Percentiles rank a stretch among this genome's conserved stretches.
Conservation (phyloP, 2,329 filamentous ascomycete genomes). For the Trichoderma harzianum region DNA sequence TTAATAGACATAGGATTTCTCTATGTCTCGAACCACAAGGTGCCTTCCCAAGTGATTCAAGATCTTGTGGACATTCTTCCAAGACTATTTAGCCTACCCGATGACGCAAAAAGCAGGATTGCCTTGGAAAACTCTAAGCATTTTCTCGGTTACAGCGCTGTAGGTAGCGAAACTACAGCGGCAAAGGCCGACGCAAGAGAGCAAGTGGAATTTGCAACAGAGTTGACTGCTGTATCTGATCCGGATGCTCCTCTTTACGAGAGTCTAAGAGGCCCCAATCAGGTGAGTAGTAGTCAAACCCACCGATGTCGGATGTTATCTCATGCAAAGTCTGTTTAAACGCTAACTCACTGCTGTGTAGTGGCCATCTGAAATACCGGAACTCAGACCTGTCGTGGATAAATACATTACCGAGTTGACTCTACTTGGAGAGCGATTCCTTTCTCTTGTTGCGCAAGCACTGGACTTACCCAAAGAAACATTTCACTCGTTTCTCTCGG, state of each 20-base stretch:
- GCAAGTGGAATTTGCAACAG: slow-evolving; percentile 59
- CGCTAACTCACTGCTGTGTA: slow-evolving; percentile 23
- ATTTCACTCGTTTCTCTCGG: slow-evolving; percentile 51
- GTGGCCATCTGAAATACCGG: slow-evolving; percentile 40
- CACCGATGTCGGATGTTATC: background rate
- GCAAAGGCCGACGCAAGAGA: slow-evolving; percentile 51
- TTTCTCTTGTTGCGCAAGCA: slow-evolving; percentile 54
- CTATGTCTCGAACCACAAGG: slow-evolving; percentile 49
- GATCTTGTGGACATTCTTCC: slow-evolving; percentile 42
- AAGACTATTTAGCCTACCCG: slow-evolving; percentile 40
- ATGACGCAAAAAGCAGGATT: slow-evolving; percentile 37
- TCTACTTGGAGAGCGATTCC: slow-evolving; percentile 49
- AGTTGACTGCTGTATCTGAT: slow-evolving; percentile 38
- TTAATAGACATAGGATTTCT: slow-evolving; percentile 52
- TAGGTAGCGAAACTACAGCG: slow-evolving; percentile 54
- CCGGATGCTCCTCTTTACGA: slow-evolving; percentile 40
- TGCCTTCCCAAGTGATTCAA: slow-evolving; percentile 35
- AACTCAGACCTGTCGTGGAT: slow-evolving; percentile 38
- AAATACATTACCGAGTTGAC: slow-evolving; percentile 52
- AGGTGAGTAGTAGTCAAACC: slow-evolving; percentile 31
- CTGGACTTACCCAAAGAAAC: slow-evolving; percentile 46
- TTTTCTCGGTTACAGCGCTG: slow-evolving; percentile 57
- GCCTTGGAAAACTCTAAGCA: slow-evolving; percentile 54
- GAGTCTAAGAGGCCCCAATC: slow-evolving; percentile 46
- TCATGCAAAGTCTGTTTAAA: background rate